These are phyloP conservation scores for Telopea speciosissima DNA, from an alignment of 177 flowering plant genomes.

Conservation along the genomic window DNA sequence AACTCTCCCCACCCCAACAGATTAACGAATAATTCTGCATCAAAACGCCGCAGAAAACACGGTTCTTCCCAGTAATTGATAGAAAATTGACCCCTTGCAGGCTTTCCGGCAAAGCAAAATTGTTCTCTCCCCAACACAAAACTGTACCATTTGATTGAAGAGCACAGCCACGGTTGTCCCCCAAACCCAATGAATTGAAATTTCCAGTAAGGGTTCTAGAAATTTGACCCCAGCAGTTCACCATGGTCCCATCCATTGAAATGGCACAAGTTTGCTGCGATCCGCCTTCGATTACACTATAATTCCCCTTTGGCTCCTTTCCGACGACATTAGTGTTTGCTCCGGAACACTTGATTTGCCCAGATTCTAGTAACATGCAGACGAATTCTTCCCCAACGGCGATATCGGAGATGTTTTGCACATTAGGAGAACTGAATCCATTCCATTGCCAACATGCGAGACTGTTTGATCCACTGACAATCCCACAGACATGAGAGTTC, in stretches of 20 bases:
- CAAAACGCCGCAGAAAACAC: conserved; percentile 57
- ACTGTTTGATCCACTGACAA: conserved; percentile 16
- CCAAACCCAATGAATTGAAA: conserved; percentile 54
- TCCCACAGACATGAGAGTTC: conserved; percentile 48
- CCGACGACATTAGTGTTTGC: conserved; percentile 1
- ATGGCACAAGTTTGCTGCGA: conserved; percentile 56
- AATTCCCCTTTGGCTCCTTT: conserved; percentile 25
- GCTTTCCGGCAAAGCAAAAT: conserved; percentile 38
- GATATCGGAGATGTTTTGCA: conserved; percentile 22
- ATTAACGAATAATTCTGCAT: conserved; percentile 34
- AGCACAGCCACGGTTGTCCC: conserved; percentile 56
- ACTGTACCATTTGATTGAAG: conserved; percentile 35
- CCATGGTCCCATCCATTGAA: conserved; percentile 14
- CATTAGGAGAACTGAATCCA: conserved; percentile 6
- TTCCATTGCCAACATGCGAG: conserved; percentile 66
- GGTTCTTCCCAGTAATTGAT: conserved; percentile 38
- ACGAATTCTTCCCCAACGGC: conserved; percentile 62
- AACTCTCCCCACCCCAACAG: conserved; percentile 58
- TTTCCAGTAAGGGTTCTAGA: conserved; percentile 29
- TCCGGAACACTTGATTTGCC: conserved; percentile 39
- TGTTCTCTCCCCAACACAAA: conserved; percentile 62
- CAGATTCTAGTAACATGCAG: conserved; percentile 42
- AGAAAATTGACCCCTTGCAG: conserved; percentile 25
- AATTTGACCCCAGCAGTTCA: conserved; percentile 66
- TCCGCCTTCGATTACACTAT: conserved; percentile 46